Evolutionary conservation across 2,329 filamentous ascomycete species (phyloP), one percentile per base, ranked within the genome.

Genomic region (Fusarium sp.): DNA sequence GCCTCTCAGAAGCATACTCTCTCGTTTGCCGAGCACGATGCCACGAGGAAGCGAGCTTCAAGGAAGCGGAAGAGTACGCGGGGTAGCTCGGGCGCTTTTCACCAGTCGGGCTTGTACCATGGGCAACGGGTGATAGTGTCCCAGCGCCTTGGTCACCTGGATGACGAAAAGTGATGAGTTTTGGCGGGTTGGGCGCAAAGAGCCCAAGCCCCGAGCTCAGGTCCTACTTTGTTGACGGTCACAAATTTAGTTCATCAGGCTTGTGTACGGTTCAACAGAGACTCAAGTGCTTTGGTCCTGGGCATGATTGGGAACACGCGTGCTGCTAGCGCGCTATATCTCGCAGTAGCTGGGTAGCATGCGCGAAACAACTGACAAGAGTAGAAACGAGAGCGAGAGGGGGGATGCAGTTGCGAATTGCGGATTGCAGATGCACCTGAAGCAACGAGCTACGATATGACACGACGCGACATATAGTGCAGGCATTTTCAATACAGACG

Each of bases 271-370:
- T 36, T 38, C 24, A 48, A 32, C 24, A 20, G 39, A 54, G 39
- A 34, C 11, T 38, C 19, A 20, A 52, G 28, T 28, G 26, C 42
- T n/a, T 26, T 50, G 26, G 19, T 17, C 42, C 20, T 23, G 43
- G 38, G 49, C 48, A 43, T 43, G 44, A 53, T 39, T 56, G 56
- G 53, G 55, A 67, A 62, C 63, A 60, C 28, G 54, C 51, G 46
- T 51, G 60, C 61, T 47, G 43, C 52, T 69, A 71, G 70, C 62
- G 68, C 62, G 57, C 63, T 74, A 56, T 62, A 70, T 72, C 58
- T 65, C 67, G 70, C 72, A 74, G 69, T 72, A 73, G 69, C 62
- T 64, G 49, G 57, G 62, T 70, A 63, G 56, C 59, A 73, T 66
- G 53, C 54, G 55, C 57, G 40, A 62, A 48, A 62, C 50, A 40